Evolutionary conservation across 2,329 filamentous ascomycete genomes (phyloP), one percentile per base, ranked within the genome.

Genomic region (Tricladium varicosporioides): DNA sequence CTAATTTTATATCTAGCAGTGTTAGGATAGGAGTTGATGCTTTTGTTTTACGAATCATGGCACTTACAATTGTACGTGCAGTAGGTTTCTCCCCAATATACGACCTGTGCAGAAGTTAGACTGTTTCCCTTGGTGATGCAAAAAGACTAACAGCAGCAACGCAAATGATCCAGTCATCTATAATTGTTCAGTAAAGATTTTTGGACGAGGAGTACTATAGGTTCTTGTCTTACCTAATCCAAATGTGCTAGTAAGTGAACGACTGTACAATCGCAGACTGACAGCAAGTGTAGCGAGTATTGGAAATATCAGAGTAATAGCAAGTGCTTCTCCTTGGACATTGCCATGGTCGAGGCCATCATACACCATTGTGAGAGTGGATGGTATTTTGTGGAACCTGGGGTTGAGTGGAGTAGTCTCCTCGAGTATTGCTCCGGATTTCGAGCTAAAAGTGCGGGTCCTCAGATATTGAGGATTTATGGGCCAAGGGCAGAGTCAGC

Each of bases 51-150:
- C 8, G 15, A n/a, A 16, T n/a, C 15, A 13, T 16, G 11, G 18
- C 22, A 14, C 48, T 18, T 51, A 51, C 48, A 33, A 15, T 16
- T 51, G 2, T 16, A 36, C 15, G 48, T 36, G 10, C 27, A 36
- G 13, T 51, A 51, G 5, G 48, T 51, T 33, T 51, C 48, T 7
- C 22, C 48, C 48, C 48, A 51, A 16, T 51, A 51, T 16, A 51
- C 7, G 7, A 27, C 22, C 22, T 27, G 7, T 7, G 7, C 22
- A 27, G 22, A 27, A 27, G 22, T 27, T 27, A 27, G 22, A 27
- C 7, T 27, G 22, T 27, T 27, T 27, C 22, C 22, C 22, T 27
- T 7, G 7, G 22, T 27, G 22, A 27, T 27, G 22, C 22, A 27
- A 7, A 27, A 27, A 27, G 3, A 27, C 22, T 18, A 51, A 51